Base-by-base conservation (phyloP, 2,329 filamentous ascomycete species). In the Cryphonectria radicalis region DNA sequence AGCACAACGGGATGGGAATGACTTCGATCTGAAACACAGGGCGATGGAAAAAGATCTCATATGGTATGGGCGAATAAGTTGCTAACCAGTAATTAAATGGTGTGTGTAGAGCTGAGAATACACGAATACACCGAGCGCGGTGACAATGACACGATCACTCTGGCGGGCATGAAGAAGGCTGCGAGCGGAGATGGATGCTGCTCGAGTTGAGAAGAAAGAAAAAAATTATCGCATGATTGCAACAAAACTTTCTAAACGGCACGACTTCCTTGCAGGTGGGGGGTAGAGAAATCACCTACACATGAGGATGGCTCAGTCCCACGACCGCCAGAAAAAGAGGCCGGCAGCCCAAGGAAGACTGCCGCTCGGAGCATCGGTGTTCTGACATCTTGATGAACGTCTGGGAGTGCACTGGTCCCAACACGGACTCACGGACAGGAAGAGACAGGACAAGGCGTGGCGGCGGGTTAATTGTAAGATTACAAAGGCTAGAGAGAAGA, bases 71-170 rank as follows among this genome's bases (percentile, higher is more conserved):
- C 11, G 10, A 37, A 13, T 7, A 55, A 28, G 8, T 17, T 68
- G 22, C 67, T 60, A 6, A 59, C 43, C 4, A 17, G 14, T 5
- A 0, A 8, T 66, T 7, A 8, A 43, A 17, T 46, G 40, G 14
- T 42, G 7, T 28, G 46, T 28, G 46, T 76, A 98, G 94, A 92
- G 79, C 83, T 98, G 70, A 88, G 91, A 67, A 98, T 99, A 82
- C 96, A 98, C 80, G 88, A 97, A 73, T 85, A 97, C 75, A 99
- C 92, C 42, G 95, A 99, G 81, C 87, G 93, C 75, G 94, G 96
- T 68, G 93, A 98, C 82, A 99, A 99, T 79, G 94, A 98, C 76
- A 93, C 91, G 46, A 89, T 98, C 77, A 97, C 95, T 82, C 84
- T 89, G 67, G 86, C 87, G 2, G 50, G 65, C 19, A 85, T 82